Evolutionary conservation across 2,329 filamentous ascomycete genomes (phyloP), one percentile per base, ranked within the genome.

Genomic region (Metarhizium robertsii): DNA sequence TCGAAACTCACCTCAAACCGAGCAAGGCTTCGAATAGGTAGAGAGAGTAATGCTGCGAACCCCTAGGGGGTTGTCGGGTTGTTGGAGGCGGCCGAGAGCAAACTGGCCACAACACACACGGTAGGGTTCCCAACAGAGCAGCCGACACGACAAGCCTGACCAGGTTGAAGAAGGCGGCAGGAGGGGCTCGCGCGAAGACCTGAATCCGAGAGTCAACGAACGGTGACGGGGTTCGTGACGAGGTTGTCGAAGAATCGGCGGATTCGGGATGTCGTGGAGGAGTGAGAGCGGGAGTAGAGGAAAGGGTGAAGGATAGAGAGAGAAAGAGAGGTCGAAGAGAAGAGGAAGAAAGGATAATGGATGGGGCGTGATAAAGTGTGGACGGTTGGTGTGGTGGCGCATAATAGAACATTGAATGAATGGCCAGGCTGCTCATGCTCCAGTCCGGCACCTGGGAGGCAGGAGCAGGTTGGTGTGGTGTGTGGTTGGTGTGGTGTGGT

Each of bases 251-350:
- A 58, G 59, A 59, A 59, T 70, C 59, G 68, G 65, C 63, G 68
- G 69, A 70, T 71, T 72, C 69, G 66, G 67, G 59, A 61, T 62
- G 58, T 66, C 66, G 67, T 66, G 64, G 63, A 62, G 61, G 54
- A 57, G 58, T 48, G 52, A 57, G 59, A 57, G 57, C 59, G 58
- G 32, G 54, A 57, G 57, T 47, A 53, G 52, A 53, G 40, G 42
- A 52, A 13, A 40, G 38, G 4, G 14, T 13, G 14, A 40, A 16
- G 38, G 38, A 40, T 13, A 16, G 38, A 16, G 38, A 14, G 6
- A 34, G 32, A 56, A 32, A 29, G 52, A 56, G 38, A 48, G 46
- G 54, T 58, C 55, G 55, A 57, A 56, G 53, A 54, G 46, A 54
- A 52, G 18, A 10, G 34, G 30, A 38, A 56, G 42, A 25, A 25